Conservation (phyloP, 2,329 filamentous ascomycete genomes). For the Bipolaris victoriae region DNA sequence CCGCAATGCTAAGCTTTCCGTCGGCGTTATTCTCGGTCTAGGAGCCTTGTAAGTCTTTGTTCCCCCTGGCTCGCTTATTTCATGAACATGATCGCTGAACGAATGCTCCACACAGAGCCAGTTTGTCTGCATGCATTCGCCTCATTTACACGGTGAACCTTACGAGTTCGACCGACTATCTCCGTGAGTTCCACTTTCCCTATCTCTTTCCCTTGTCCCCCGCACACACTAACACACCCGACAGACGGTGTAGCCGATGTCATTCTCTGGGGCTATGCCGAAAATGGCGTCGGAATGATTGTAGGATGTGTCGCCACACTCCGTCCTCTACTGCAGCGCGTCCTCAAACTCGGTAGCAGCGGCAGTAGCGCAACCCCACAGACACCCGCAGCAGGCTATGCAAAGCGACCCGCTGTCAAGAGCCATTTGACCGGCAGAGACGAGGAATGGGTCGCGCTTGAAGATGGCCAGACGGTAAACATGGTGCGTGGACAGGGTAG, state of each 20-base stretch:
- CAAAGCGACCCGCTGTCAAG: constrained; percentile 12
- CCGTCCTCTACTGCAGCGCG: constrained; percentile 13
- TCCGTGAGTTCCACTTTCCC: constrained; percentile 1
- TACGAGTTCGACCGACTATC: constrained; percentile 10
- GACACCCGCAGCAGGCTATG: constrained; percentile 8
- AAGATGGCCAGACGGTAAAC: constrained; percentile 11
- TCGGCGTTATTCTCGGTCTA: constrained; percentile 16
- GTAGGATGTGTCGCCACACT: constrained; percentile 17
- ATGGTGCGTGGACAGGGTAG: constrained; percentile 9
- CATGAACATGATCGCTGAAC: constrained; percentile 6
- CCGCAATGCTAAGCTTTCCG: constrained; percentile 16
- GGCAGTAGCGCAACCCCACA: constrained; percentile 2
- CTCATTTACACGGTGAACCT: constrained; percentile 14
- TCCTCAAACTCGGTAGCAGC: constrained; percentile 14
- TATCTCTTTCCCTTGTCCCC: neutral
- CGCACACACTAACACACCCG: neutral
- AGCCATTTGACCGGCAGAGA: constrained; percentile 12
- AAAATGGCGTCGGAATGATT: constrained; percentile 14
- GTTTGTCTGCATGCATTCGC: constrained; percentile 15
- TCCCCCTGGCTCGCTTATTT: constrained; percentile 3
- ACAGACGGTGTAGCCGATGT: constrained; percentile 13
- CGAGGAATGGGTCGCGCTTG: constrained; percentile 13
- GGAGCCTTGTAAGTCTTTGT: constrained; percentile 14
- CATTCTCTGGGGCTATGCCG: constrained; percentile 14
- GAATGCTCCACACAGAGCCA: constrained; percentile 7